These are phyloP conservation scores for Cercospora brassicicola DNA, from an alignment of 2,329 filamentous ascomycete genomes.

Conservation along the genomic window DNA sequence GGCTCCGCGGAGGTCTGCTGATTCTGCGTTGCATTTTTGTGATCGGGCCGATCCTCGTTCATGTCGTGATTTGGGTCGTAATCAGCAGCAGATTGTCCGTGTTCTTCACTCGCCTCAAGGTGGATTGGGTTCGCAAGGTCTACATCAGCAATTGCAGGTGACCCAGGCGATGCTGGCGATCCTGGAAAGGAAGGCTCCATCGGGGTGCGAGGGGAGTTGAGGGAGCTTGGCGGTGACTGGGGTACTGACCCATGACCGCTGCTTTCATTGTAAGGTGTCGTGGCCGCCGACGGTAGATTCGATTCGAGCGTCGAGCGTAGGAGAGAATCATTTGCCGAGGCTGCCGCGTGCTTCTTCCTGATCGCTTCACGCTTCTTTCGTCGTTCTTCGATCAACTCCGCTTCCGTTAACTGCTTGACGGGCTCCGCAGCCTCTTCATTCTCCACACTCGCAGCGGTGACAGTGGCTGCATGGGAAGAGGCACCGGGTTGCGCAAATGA, in stretches of 20 bases:
- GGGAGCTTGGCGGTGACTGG: constrained; percentile 32
- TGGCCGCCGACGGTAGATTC: constrained; percentile 29
- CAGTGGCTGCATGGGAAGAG: constrained; percentile 3
- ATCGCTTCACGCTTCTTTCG: constrained; percentile 82
- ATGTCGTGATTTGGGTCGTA: constrained; percentile 89
- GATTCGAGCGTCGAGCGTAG: constrained; percentile 61
- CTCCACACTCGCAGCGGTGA: background rate
- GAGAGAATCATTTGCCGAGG: constrained; percentile 60
- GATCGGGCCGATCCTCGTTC: constrained; percentile 64
- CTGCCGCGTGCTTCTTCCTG: constrained; percentile 72
- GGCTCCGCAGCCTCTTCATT: constrained; percentile 39
- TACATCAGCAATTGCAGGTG: constrained; percentile 44
- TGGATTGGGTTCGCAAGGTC: constrained; percentile 40
- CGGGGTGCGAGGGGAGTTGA: constrained; percentile 42
- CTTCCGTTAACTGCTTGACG: constrained; percentile 66
- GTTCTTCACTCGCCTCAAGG: constrained; percentile 48
- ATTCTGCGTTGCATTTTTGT: constrained; percentile 27
- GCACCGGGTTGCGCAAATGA: constrained; percentile 24
- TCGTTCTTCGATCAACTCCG: constrained; percentile 78
- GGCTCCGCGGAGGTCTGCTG: constrained; percentile 27
- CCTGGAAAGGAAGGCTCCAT: constrained; percentile 30
- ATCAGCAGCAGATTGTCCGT: constrained; percentile 86
- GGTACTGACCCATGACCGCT: constrained; percentile 30
- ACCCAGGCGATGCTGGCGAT: constrained; percentile 42
- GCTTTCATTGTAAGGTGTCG: constrained; percentile 42